phyloP scores from a whole-genome alignment of 805 yeast species.

The Pichia kluyveri region DNA sequence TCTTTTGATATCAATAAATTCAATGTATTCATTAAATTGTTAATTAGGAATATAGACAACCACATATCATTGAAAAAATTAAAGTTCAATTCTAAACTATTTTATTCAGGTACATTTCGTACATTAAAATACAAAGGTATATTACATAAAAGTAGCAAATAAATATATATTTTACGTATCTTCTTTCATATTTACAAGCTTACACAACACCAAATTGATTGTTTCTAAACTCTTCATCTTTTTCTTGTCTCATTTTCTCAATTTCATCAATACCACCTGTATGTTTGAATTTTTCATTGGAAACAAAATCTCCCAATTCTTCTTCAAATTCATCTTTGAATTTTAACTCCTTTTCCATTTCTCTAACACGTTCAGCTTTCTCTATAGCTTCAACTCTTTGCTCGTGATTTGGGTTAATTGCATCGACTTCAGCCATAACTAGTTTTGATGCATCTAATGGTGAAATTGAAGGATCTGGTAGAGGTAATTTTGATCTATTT shows the following conservation, averaged over 20 bases:
- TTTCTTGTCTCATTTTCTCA: conserved; percentile 56
- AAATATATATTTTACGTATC: neutral
- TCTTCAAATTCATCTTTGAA: conserved; percentile 63
- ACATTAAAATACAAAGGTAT: conserved; percentile 2
- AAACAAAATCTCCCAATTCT: conserved; percentile 81
- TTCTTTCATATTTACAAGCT: neutral
- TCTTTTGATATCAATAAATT: conserved; percentile 2
- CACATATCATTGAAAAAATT: neutral
- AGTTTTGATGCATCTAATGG: conserved; percentile 62
- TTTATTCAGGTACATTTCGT: conserved; percentile 1
- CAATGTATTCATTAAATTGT: conserved; percentile 1
- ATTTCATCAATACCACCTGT: conserved; percentile 87
- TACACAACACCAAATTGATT: conserved; percentile 29
- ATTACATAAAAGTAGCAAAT: neutral
- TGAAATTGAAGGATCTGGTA: conserved; percentile 50
- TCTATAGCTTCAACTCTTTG: conserved; percentile 80
- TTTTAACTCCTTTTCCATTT: conserved; percentile 54
- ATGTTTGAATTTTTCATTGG: conserved; percentile 56
- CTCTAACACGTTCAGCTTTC: conserved; percentile 74
- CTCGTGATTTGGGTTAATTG: conserved; percentile 77
- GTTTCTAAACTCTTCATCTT: conserved; percentile 65
- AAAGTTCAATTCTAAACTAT: neutral
- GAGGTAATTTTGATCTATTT: conserved; percentile 27
- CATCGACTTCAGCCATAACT: conserved; percentile 67
- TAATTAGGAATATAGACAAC: neutral